A percentile compares a stretch with the other conserved stretches of the same genome.
Conservation (phyloP, 2,329 filamentous ascomycete genomes). For the Scorias spongiosa region DNA sequence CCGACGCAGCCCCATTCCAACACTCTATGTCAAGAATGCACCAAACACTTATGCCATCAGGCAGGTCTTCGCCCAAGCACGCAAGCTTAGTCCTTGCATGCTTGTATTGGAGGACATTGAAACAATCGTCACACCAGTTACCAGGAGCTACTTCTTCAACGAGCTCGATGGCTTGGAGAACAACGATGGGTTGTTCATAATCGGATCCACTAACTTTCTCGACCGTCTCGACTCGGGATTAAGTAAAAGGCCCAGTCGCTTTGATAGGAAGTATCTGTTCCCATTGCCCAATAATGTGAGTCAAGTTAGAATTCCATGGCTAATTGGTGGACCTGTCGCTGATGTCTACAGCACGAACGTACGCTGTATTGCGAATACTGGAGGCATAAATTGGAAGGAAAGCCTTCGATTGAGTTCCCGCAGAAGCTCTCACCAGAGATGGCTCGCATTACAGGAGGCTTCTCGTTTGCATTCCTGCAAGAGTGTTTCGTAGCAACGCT, state of each 20-base stretch:
- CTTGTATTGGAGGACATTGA: constrained; percentile 60
- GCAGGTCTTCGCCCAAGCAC: constrained; percentile 42
- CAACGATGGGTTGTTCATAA: constrained; percentile 56
- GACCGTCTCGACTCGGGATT: constrained; percentile 51
- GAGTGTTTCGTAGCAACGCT: constrained; percentile 52
- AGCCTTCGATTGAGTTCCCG: constrained; percentile 43
- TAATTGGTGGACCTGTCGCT: too few species aligned
- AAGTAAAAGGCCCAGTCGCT: constrained; percentile 45
- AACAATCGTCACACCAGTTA: constrained; percentile 45
- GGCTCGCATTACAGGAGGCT: constrained; percentile 44
- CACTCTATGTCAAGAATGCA: constrained; percentile 26
- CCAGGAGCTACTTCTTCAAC: constrained; percentile 56
- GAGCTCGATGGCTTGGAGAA: constrained; percentile 54
- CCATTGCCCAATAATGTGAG: constrained; percentile 22
- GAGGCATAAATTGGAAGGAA: constrained; percentile 41
- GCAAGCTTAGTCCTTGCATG: constrained; percentile 49
- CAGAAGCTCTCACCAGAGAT: constrained; percentile 40
- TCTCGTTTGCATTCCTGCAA: constrained; percentile 56
- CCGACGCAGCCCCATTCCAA: constrained; percentile 21
- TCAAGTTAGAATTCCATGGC: background rate
- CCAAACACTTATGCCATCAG: constrained; percentile 29
- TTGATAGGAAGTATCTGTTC: constrained; percentile 53
- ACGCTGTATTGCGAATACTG: constrained; percentile 48
- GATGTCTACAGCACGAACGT: constrained; percentile 33
- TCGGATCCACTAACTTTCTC: constrained; percentile 29